Base-by-base conservation (phyloP, 2,329 filamentous ascomycete genomes). In the Aspergillus awamori region DNA sequence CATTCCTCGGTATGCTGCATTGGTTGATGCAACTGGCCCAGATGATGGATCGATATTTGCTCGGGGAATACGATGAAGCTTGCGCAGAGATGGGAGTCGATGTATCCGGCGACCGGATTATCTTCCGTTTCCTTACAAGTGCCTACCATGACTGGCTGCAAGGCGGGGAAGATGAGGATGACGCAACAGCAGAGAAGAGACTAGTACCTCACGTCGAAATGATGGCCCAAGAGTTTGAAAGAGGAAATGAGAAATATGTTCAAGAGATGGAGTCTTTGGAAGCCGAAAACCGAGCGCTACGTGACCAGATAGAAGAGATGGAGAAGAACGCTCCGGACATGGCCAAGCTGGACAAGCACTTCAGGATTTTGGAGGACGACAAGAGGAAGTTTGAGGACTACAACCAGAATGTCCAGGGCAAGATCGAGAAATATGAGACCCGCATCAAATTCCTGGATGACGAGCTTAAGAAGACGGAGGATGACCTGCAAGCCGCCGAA, bases 11-110 rank as follows among this genome's bases (percentile, higher is more conserved):
- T 0, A 82, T 99, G 74, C 83, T 99, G 54, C 93, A 99, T 79
- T 99, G 95, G 95, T 94, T 99, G 88, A 97, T 99, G 94, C 93
- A 98, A 77, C 82, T 99, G 55, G 92, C 92, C 4, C 89, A 94
- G 68, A 96, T 98, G 89, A 86, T 98, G 72, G 93, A 98, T 64
- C 86, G 90, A 22, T 98, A 93, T 72, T 82, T 86, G 1, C 77
- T 81, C 58, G 89, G 93, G 61, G 87, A 87, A 51, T 99, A 97
- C 75, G 93, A 97, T 67, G 90, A 97, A 56, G 93, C 93, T 1
- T 97, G 93, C 74, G 84, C 90, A 45, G 94, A 97, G 69, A 89
- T 87, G 30, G 95, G 94, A 1, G 86, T 95, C 49, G 95, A 99
- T 75, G 88, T 98, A 28, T 88, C 84, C 10, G 91, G 91, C 4